These are phyloP conservation scores for Cladophialophora chaetospira DNA, from an alignment of 2,329 filamentous ascomycete species.

Conservation along the genomic window DNA sequence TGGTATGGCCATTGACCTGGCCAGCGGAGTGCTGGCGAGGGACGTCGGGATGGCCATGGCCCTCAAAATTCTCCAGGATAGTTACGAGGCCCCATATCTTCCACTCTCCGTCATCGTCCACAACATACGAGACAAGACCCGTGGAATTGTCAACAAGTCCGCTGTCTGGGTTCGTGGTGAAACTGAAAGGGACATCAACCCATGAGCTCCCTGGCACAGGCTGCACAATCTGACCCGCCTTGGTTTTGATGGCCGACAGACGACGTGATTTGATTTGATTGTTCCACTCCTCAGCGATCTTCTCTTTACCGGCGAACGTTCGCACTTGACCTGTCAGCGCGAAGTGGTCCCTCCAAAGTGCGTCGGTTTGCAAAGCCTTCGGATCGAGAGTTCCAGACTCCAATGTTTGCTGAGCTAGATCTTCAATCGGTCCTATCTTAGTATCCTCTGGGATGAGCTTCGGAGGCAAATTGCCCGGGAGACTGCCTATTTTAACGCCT, in stretches of 20 bases:
- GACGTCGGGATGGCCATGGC: constrained; percentile 31
- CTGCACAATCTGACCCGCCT: constrained; percentile 5
- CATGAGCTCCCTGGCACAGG: constrained; percentile 13
- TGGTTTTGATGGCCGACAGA: constrained; percentile 17
- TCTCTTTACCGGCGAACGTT: constrained; percentile 28
- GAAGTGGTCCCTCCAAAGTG: constrained; percentile 34
- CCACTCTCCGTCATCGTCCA: constrained; percentile 25
- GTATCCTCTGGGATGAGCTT: constrained; percentile 24
- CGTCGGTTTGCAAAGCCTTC: constrained; percentile 9
- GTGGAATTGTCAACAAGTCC: constrained; percentile 25
- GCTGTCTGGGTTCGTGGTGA: constrained; percentile 7
- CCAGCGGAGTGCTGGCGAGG: constrained; percentile 4
- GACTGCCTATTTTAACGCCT: constrained; percentile 18
- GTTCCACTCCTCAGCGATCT: constrained; percentile 30
- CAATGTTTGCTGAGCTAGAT: background rate
- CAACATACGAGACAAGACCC: constrained; percentile 31
- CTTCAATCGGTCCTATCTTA: constrained; percentile 14
- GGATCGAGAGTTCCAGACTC: background rate
- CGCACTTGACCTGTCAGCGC: constrained; percentile 33
- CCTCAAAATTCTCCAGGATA: constrained; percentile 32
- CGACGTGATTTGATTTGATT: constrained; percentile 11
- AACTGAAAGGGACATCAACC: constrained; percentile 16
- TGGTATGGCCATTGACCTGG: background rate
- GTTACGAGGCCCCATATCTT: constrained; percentile 36
- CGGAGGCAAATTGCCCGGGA: constrained; percentile 31